Base-by-base conservation (phyloP, 2,329 filamentous ascomycete species). In the Immersiporthe knoxdaviesiana region DNA sequence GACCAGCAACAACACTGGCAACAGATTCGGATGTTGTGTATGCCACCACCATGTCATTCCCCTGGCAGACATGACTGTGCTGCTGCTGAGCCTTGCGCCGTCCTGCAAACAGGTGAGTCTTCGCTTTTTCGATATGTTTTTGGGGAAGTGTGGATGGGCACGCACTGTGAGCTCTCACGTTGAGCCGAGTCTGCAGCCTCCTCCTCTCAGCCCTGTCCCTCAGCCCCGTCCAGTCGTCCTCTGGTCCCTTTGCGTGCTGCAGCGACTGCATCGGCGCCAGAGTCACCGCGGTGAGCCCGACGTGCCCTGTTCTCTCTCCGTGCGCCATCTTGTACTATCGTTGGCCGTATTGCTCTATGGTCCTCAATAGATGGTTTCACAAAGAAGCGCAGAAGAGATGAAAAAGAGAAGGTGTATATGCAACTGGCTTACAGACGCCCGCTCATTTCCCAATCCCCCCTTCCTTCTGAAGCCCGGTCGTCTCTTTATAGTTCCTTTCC, bases 181-280 rank as follows among this genome's bases (percentile, higher is more conserved):
- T 76, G n/a, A 81, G 71, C 54, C 78, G 75, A 41, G 76, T 80
- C 69, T 80, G 78, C 67, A 74, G 73, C 68, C 74, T 78, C 68
- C 76, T 77, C 60, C 79, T 73, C 68, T 78, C 74, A 12, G 73
- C 74, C 50, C 74, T 68, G 68, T 77, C 74, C 2, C 72, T 70
- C 30, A 79, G 54, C 2, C 79, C 78, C 30, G 78, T 77, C 78
- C 78, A 80, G 70, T 79, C 76, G 68, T 80, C 78, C 27, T 78
- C 72, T 54, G 39, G 62, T 24, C 58, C 37, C 35, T 41, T 69
- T 2, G 71, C 69, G 6, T 68, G 61, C 37, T 21, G 37, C 39
- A 68, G 56, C 63, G 68, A 54, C 30, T 14, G 16, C 68, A 63
- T 66, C 11, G 64, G 6, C 1, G 2, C 30, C 32, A 69, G 8